Evolutionary conservation across 169 alveolate species (phyloP).

Genomic region (Plasmodium coatneyi): DNA sequence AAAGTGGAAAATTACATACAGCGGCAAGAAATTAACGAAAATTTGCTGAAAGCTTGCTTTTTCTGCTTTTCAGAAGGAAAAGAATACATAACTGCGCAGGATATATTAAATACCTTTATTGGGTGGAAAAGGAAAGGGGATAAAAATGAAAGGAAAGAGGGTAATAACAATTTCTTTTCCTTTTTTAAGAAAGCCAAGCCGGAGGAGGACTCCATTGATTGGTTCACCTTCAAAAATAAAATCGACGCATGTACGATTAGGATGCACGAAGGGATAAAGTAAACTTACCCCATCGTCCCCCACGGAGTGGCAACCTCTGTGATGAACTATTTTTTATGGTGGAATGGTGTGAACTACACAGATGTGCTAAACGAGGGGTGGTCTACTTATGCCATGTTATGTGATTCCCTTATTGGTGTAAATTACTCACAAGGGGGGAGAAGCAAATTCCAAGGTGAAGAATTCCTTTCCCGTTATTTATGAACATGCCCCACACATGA

Average conservation of each 20-base stretch:
- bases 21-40: conserved; percentile 45
- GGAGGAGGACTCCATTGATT: conserved; percentile 19
- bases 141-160: conserved; percentile 6
- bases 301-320: neutral
- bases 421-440: neutral
- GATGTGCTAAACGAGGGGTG: neutral
- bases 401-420: neutral
- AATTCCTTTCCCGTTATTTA: neutral
- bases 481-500: neutral
- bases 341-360: neutral
- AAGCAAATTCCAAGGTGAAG: neutral
- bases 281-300: neutral
- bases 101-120: conserved; percentile 52
- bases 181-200: conserved; percentile 7
- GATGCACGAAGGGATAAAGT: conserved; percentile 28
- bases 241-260: conserved; percentile 48
- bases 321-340: neutral
- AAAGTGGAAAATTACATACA: conserved; percentile 66
- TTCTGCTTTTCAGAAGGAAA: conserved; percentile 53
- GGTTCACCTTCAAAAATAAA: conserved; percentile 65
- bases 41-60: conserved; percentile 54
- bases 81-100: conserved; percentile 65
- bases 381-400: neutral
- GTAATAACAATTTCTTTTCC: neutral
- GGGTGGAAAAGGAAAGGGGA: conserved; percentile 25